Evolutionary conservation across 2,329 filamentous ascomycete genomes (phyloP).

Genomic region (Pleochaeta shiraiana): DNA sequence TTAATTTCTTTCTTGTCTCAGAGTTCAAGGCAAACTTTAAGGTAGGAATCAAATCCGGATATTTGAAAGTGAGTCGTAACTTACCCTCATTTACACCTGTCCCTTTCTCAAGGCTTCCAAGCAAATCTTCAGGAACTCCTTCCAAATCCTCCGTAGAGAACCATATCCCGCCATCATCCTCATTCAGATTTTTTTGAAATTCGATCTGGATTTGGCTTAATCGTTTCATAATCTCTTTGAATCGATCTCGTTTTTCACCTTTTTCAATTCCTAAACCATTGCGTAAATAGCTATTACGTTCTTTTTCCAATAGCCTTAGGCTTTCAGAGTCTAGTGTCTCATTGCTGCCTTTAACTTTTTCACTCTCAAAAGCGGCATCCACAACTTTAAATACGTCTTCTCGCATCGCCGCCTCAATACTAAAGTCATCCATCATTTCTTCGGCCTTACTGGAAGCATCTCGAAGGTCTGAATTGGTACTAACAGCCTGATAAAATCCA

Average conservation of each 20-base stretch:
- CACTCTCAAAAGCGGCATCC: constrained; percentile 32
- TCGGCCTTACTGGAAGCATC: constrained; percentile 59
- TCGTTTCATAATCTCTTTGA: constrained; percentile 72
- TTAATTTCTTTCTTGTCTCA: constrained; percentile 44
- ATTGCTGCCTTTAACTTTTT: constrained; percentile 23
- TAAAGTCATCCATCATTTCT: constrained; percentile 53
- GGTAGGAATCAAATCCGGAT: constrained; percentile 57
- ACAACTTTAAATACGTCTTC: constrained; percentile 57
- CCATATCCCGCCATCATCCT: constrained; percentile 66
- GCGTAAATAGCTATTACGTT: constrained; percentile 53
- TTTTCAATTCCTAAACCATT: constrained; percentile 54
- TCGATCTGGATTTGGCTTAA: constrained; percentile 40
- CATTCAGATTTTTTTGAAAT: constrained; percentile 63
- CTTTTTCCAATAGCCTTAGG: constrained; percentile 51
- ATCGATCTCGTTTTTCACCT: constrained; percentile 49
- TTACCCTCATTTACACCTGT: constrained; percentile 51
- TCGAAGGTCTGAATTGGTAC: constrained; percentile 41
- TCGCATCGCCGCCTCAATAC: constrained; percentile 59
- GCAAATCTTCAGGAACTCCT: constrained; percentile 50
- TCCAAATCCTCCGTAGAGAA: constrained; percentile 51
- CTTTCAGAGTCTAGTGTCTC: constrained; percentile 42
- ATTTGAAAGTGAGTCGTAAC: constrained; percentile 60
- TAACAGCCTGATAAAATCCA: constrained; percentile 65
- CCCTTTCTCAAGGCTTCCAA: constrained; percentile 47
- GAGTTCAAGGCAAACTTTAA: constrained; percentile 56